Conservation (phyloP, 345 rosid genomes). For the Euphorbia lathyris region DNA sequence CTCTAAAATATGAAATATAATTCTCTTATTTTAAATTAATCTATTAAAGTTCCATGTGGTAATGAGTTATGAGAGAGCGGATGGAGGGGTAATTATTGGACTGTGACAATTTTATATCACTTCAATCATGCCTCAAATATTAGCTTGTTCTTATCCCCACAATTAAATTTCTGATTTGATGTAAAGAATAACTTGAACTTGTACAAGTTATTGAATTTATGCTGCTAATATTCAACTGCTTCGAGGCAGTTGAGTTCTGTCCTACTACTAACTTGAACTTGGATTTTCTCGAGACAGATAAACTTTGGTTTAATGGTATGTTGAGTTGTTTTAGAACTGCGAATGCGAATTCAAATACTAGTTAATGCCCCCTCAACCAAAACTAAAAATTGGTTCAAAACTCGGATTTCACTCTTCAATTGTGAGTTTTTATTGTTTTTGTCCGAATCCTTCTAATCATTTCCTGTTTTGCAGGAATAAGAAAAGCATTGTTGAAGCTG, state of each 20-base stretch:
- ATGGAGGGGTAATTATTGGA: background rate
- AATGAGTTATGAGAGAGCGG: no score
- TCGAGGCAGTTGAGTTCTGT: background rate
- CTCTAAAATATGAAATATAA: no score
- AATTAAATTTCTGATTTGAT: background rate
- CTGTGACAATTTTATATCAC: background rate
- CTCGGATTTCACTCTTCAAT: no score
- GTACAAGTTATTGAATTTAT: background rate
- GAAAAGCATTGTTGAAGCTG: constrained; percentile 80
- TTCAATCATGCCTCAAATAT: background rate
- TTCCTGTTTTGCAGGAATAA: constrained; percentile 65
- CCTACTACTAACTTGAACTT: no score
- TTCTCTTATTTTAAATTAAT: no score
- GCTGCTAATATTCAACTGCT: background rate
- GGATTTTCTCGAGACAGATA: no score
- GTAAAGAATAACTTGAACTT: background rate
- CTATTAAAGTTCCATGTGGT: background rate
- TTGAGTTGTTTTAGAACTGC: no score
- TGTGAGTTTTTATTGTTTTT: constrained; percentile 7
- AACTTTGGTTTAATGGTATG: no score
- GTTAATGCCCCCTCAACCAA: background rate
- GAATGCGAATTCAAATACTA: background rate
- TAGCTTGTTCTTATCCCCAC: background rate
- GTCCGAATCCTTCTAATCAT: constrained; percentile 6
- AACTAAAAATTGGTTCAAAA: no score